These are phyloP conservation scores for Usnea hakonensis DNA, from an alignment of 495 filamentous ascomycete species.

Conservation along the genomic window DNA sequence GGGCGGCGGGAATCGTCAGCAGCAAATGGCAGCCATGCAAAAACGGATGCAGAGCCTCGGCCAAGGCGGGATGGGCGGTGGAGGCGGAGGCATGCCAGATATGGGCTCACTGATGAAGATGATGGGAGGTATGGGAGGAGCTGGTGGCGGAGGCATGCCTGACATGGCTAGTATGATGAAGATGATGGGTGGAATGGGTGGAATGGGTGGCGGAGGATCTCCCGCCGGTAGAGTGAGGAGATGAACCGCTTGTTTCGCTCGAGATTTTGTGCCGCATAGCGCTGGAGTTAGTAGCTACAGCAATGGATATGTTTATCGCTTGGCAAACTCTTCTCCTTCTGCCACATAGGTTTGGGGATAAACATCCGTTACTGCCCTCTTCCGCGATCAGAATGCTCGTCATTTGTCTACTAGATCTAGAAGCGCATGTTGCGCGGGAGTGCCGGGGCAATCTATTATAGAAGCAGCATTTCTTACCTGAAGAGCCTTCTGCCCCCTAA, in stretches of 20 bases:
- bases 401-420: not conserved
- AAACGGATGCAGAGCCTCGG: conserved; percentile 91
- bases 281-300: not conserved
- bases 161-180: conserved; percentile 30
- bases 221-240: conserved; percentile 1
- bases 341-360: not conserved
- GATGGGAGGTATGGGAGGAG: conserved; percentile 51
- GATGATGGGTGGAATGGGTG: conserved; percentile 23
- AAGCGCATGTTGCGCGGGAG: not conserved
- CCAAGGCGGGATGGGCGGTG: conserved; percentile 46
- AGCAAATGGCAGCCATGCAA: conserved; percentile 97
- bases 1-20: conserved; percentile 77
- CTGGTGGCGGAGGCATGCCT: conserved; percentile 42
- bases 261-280: conserved; percentile 1
- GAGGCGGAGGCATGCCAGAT: conserved; percentile 62
- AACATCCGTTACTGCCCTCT: not conserved
- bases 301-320: not conserved
- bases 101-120: conserved; percentile 75
- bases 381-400: not conserved
- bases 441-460: not conserved
- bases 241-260: not conserved
- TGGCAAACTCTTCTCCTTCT: not conserved
- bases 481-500: conserved; percentile 60
- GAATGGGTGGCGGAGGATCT: conserved; percentile 8
- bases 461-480: conserved; percentile 35